Evolutionary conservation across 2,329 filamentous ascomycete species (phyloP), one percentile per base, ranked within the genome.

Genomic region (Sarocladiaceae sp.): DNA sequence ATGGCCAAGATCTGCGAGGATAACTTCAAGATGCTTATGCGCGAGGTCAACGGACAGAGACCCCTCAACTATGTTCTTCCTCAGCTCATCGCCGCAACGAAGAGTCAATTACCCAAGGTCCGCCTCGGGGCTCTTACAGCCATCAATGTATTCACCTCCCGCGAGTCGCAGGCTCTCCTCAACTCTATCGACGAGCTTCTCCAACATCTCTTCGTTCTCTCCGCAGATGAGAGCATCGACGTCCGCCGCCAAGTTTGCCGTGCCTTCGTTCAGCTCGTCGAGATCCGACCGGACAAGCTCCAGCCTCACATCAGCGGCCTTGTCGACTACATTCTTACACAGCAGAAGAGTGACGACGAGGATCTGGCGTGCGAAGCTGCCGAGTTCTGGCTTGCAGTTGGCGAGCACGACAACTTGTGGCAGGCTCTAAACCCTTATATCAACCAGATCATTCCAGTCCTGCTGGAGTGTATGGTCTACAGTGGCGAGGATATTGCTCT

Each of bases 1-100:
- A 77, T 99, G 69, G 77, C 87, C 66, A 97, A 97, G 76, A 92
- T 99, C 56, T 99, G 94, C 71, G 94, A 99, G 71, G 94, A 99
- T 71, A 97, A 96, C 72, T 86, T 83, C 63, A 90, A 88, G 65
- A 78, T 90, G 54, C 76, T 99, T 51, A 90, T 96, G 70, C 85
- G 86, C 61, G 90, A 96, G 57, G 90, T 96, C 66, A 85, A 91
- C 64, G 90, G 91, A 55, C 87, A 97, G 69, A 82, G 91, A 53
- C 94, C 94, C 2, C 81, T 97, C 55, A 87, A 88, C 66, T 87
- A 91, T 61, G 83, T 99, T 42, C 86, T 97, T 48, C 94, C 94
- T 11, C 93, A 95, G 70, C 79, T 99, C 55, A 84, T 99, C 59
- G 82, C 92, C 53, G 94, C 95, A 56, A 94, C 90, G 50, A 83